Percentiles rank a stretch among this genome's conserved stretches.
These are phyloP conservation scores for Apodospora peruviana DNA, from an alignment of 495 filamentous ascomycete genomes.

Conservation along the genomic window DNA sequence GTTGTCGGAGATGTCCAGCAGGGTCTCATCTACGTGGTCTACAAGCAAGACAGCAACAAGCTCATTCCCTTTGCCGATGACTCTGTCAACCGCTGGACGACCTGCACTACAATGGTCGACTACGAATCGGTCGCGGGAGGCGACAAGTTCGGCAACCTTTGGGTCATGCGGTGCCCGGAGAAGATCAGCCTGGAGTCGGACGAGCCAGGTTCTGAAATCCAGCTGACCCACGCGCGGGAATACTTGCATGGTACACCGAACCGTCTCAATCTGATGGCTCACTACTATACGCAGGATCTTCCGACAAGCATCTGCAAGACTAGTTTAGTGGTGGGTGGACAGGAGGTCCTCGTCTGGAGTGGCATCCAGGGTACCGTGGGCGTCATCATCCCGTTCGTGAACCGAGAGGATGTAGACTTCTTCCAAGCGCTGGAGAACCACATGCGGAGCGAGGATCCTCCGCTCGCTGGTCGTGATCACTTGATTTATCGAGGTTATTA, in stretches of 20 bases:
- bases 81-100: conserved; percentile 80
- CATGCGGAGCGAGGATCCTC: conserved; percentile 75
- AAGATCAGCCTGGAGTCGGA: conserved; percentile 85
- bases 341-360: conserved; percentile 87
- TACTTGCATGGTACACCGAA: conserved; percentile 89
- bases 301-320: conserved; percentile 87
- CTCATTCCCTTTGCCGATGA: conserved; percentile 93
- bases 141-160: conserved; percentile 96
- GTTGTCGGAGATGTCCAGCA: conserved; percentile 89
- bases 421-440: conserved; percentile 91
- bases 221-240: conserved; percentile 77
- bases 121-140: conserved; percentile 95
- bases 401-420: conserved; percentile 91
- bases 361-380: conserved; percentile 93
- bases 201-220: conserved; percentile 85
- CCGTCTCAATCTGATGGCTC: conserved; percentile 73
- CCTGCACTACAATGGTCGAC: conserved; percentile 85
- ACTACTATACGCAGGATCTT: conserved; percentile 88
- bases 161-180: conserved; percentile 81
- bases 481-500: conserved; percentile 94
- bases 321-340: conserved; percentile 82
- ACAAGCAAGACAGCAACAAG: conserved; percentile 85
- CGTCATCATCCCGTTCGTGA: conserved; percentile 82
- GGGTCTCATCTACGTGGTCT: conserved; percentile 84
- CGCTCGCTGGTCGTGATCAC: conserved; percentile 87